phyloP scores from a whole-genome alignment of 2,329 filamentous ascomycete genomes.

The Diaporthe capsici region DNA sequence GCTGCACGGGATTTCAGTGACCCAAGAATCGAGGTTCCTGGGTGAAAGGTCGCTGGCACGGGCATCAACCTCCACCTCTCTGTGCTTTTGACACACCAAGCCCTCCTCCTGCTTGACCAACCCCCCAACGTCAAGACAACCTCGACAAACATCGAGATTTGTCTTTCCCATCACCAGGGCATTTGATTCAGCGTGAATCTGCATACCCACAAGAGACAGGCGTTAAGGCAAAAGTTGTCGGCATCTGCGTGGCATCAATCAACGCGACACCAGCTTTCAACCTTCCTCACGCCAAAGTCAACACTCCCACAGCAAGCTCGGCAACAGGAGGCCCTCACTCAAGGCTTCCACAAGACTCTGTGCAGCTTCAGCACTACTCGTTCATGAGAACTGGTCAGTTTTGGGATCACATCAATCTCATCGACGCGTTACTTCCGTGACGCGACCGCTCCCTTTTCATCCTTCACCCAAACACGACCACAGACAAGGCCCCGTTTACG shows the following conservation, averaged over 20 bases:
- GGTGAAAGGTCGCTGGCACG: background rate
- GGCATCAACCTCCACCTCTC: background rate
- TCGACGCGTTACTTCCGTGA: conserved; percentile 18
- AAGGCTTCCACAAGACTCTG: background rate
- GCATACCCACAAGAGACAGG: background rate
- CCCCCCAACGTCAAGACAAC: background rate
- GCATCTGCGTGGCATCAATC: background rate
- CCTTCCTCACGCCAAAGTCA: background rate
- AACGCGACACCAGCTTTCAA: conserved; percentile 9
- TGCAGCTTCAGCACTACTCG: background rate
- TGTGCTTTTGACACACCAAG: background rate
- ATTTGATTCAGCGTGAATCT: background rate
- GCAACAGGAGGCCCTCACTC: background rate
- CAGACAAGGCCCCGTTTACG: background rate
- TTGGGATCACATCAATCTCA: background rate
- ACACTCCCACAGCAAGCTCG: conserved; percentile 14
- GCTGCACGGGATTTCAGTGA: background rate
- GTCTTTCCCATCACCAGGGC: background rate
- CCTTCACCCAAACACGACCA: background rate
- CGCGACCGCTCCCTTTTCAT: background rate
- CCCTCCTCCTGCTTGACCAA: background rate
- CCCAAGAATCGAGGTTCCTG: background rate
- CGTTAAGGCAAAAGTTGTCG: background rate
- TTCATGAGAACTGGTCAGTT: conserved; percentile 1
- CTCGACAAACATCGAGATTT: background rate